These are phyloP conservation scores for Mimosa bimucronata DNA, from an alignment of 306 rosid species.

Conservation along the genomic window DNA sequence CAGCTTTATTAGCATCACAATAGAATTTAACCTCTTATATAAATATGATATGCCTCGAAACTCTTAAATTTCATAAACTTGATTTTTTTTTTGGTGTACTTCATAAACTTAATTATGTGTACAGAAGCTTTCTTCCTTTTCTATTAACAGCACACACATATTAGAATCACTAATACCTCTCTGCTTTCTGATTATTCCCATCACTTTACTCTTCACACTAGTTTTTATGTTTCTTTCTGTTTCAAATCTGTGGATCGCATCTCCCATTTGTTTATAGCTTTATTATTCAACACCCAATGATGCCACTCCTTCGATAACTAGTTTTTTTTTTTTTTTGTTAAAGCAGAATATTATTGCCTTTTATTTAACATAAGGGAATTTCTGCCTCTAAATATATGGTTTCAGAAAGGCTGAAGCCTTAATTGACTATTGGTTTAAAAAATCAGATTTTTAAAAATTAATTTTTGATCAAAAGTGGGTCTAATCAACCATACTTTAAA, in stretches of 20 bases:
- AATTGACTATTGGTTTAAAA: no score
- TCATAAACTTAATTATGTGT: background rate
- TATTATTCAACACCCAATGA: background rate
- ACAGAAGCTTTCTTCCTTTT: background rate
- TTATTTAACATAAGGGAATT: no score
- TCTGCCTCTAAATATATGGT: background rate
- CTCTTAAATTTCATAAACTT: background rate
- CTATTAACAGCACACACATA: background rate
- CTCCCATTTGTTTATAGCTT: background rate
- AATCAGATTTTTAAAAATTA: background rate
- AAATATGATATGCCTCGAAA: no score
- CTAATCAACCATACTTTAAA: background rate
- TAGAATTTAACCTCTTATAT: background rate
- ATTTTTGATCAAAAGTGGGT: background rate
- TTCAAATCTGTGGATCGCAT: background rate
- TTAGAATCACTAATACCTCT: background rate
- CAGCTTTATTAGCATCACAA: slow-evolving; percentile 66
- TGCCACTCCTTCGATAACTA: background rate
- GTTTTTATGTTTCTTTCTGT: background rate
- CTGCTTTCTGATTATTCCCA: background rate
- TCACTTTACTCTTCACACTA: no score
- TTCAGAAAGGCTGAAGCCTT: no score
- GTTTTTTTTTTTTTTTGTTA: no score
- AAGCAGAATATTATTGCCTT: background rate
- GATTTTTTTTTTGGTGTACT: no score